phyloP scores from a whole-genome alignment of 805 yeast species.

The Ogataea paradorogensis region DNA sequence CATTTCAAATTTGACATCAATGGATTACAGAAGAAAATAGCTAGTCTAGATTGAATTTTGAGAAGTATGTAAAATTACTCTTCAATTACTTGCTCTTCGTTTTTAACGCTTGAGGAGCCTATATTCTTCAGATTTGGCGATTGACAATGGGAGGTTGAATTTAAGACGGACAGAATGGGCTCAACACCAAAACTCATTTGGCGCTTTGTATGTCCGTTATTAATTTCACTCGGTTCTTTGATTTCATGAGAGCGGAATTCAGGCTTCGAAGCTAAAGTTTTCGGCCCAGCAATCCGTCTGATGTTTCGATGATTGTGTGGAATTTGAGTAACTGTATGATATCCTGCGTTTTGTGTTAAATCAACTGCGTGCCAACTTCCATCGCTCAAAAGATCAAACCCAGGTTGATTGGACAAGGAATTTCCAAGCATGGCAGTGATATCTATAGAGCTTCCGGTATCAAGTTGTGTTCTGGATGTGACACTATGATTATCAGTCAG shows the following conservation, averaged over 20 bases:
- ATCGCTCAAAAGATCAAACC: conserved; percentile 5
- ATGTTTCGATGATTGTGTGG: conserved; percentile 3
- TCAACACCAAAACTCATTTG: conserved; percentile 30
- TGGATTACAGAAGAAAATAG: conserved; percentile 34
- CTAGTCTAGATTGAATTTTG: conserved; percentile 23
- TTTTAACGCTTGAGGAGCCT: conserved; percentile 3
- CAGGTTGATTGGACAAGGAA: conserved; percentile 11
- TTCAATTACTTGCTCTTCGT: conserved; percentile 14
- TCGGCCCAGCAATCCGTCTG: not conserved
- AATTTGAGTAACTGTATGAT: not conserved
- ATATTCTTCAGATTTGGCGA: not conserved
- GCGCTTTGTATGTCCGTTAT: conserved; percentile 4
- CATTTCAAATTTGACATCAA: conserved; percentile 62
- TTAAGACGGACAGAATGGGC: conserved; percentile 21
- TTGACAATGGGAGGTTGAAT: not conserved
- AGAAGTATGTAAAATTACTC: not conserved
- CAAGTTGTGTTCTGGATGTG: conserved; percentile 21
- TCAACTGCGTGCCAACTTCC: conserved; percentile 28
- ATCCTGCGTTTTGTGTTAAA: conserved; percentile 5
- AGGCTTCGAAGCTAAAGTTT: conserved; percentile 3
- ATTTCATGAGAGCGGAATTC: not conserved
- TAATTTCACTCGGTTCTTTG: not conserved
- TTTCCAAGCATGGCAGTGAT: conserved; percentile 24
- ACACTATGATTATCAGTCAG: conserved; percentile 7
- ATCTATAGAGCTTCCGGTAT: conserved; percentile 21